Percentiles rank a stretch among this genome's conserved stretches.
These are phyloP conservation scores for Pythium guiyangense DNA, from an alignment of 352 stramenopile genomes.

Conservation along the genomic window DNA sequence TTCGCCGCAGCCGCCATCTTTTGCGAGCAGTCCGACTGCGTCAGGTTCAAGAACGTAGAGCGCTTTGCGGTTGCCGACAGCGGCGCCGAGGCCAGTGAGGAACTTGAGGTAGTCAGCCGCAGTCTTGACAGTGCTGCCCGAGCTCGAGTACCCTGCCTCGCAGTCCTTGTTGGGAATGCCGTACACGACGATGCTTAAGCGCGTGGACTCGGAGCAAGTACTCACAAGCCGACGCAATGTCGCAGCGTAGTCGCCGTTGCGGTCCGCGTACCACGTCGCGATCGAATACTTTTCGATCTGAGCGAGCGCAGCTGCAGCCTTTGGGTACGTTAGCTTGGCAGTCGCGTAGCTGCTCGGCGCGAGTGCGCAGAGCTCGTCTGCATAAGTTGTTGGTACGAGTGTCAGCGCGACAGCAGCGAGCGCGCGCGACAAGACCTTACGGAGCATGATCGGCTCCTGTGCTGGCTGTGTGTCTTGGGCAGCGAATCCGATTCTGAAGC, in stretches of 20 bases:
- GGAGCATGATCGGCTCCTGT: too few relatives aligned
- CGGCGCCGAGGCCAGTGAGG: slow-evolving; percentile 31
- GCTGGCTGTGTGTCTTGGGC: too few relatives aligned
- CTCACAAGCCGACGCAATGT: slow-evolving; percentile 21
- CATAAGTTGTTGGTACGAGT: too few relatives aligned
- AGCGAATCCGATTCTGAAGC: too few relatives aligned
- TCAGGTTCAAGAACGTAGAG: slow-evolving; percentile 68
- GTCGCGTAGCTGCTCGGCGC: slow-evolving; percentile 1
- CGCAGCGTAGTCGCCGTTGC: slow-evolving; percentile 18
- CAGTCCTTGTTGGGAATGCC: slow-evolving; percentile 76
- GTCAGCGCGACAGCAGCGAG: too few relatives aligned
- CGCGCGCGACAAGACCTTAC: too few relatives aligned
- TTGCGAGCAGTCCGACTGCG: slow-evolving; percentile 49
- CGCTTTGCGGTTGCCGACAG: slow-evolving; percentile 47
- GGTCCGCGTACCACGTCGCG: slow-evolving; percentile 65
- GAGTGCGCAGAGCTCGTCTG: slow-evolving; percentile 5
- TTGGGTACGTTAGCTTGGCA: slow-evolving; percentile 33
- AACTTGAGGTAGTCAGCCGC: slow-evolving; percentile 41
- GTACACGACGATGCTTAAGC: slow-evolving; percentile 65
- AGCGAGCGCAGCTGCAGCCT: slow-evolving; percentile 25
- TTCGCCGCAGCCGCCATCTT: slow-evolving; percentile 25
- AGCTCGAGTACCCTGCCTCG: slow-evolving; percentile 39
- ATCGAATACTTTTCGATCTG: slow-evolving; percentile 31
- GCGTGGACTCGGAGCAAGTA: slow-evolving; percentile 27
- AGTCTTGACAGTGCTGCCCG: slow-evolving; percentile 29